phyloP scores from a whole-genome alignment of 495 filamentous ascomycete species.

The Neurospora discreta region DNA sequence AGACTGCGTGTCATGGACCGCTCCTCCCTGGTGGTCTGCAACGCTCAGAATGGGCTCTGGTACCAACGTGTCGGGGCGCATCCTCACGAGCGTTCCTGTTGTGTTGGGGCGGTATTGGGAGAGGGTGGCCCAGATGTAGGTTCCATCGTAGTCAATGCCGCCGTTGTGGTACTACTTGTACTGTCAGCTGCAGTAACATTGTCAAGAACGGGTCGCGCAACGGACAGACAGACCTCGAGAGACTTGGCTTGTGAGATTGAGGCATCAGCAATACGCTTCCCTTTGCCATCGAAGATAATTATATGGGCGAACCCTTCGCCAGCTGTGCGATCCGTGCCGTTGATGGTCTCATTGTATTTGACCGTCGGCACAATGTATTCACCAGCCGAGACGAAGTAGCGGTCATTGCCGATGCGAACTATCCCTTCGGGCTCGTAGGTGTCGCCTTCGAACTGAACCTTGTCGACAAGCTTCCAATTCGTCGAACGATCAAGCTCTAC shows the following conservation, averaged over 20 bases:
- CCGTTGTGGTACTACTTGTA: slow-evolving; percentile 20
- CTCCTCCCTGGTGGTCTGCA: slow-evolving; percentile 25
- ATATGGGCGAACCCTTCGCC: slow-evolving; percentile 25
- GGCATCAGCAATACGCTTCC: slow-evolving; percentile 25
- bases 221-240: slow-evolving; percentile 6
- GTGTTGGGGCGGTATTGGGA: slow-evolving; percentile 28
- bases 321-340: slow-evolving; percentile 21
- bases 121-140: slow-evolving; percentile 25
- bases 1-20: slow-evolving; percentile 20
- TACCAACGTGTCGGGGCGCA: slow-evolving; percentile 20
- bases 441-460: slow-evolving; percentile 24
- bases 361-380: slow-evolving; percentile 18
- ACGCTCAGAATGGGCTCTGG: slow-evolving; percentile 15
- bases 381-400: slow-evolving; percentile 22
- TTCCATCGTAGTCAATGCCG: slow-evolving; percentile 32
- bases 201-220: neutral
- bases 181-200: neutral
- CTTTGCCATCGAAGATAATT: slow-evolving; percentile 23
- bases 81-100: slow-evolving; percentile 24
- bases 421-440: slow-evolving; percentile 30
- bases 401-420: slow-evolving; percentile 20
- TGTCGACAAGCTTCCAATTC: slow-evolving; percentile 21
- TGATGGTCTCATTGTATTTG: slow-evolving; percentile 17
- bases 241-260: slow-evolving; percentile 16
- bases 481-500: slow-evolving; percentile 18